Percentiles rank a stretch among this genome's conserved stretches.
Evolutionary conservation across 225 moss, liverwort and hornwort genomes (phyloP).

Genomic region (Marchantia polymorpha): DNA sequence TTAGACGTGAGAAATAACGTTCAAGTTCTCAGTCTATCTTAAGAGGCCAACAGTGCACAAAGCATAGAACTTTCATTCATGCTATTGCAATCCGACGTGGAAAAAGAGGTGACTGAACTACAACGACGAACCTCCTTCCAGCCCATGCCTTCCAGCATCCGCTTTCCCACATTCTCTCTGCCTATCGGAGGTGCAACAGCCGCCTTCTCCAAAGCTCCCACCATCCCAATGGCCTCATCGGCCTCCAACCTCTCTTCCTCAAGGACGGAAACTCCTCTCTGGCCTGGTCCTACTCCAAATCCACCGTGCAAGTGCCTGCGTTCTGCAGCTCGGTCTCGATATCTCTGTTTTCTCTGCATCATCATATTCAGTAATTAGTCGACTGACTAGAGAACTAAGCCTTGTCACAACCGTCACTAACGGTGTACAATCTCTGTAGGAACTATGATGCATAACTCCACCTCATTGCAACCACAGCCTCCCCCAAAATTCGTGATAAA

Average conservation of each 20-base stretch:
- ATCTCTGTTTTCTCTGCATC: slow-evolving; percentile 72
- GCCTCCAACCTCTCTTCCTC: slow-evolving; percentile 88
- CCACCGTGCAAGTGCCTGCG: slow-evolving; percentile 87
- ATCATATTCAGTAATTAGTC: neutral
- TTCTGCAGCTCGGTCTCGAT: slow-evolving; percentile 93
- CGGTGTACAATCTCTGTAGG: too few species aligned
- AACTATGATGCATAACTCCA: neutral
- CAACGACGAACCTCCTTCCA: slow-evolving; percentile 81
- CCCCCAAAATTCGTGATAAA: neutral
- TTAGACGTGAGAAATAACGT: neutral
- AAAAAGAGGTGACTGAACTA: neutral
- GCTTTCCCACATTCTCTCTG: slow-evolving; percentile 81
- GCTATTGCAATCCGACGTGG: neutral
- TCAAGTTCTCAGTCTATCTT: neutral
- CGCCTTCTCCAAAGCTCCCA: slow-evolving; percentile 71
- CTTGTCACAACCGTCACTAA: too few species aligned
- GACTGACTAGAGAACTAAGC: neutral
- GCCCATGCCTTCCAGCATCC: slow-evolving; percentile 97
- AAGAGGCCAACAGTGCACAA: neutral
- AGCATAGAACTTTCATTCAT: neutral
- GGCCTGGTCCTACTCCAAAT: slow-evolving; percentile 93
- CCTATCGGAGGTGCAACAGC: slow-evolving; percentile 72
- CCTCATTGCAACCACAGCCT: neutral
- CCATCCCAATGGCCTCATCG: slow-evolving; percentile 76
- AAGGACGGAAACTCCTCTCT: slow-evolving; percentile 63